Evolutionary conservation across 2,329 filamentous ascomycete species (phyloP).

Genomic region (Trichophyton schoenleinii): DNA sequence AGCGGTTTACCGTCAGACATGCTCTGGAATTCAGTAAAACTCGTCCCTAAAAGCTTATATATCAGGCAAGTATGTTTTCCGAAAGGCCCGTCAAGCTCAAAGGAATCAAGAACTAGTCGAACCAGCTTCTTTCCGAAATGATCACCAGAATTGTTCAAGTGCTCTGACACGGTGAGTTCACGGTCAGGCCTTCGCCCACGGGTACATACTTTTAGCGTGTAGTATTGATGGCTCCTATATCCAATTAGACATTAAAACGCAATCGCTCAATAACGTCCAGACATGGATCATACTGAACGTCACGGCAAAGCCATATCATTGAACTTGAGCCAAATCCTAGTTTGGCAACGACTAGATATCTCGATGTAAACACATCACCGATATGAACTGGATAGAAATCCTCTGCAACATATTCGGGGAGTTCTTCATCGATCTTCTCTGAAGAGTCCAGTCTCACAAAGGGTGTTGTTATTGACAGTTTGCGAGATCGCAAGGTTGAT

Average conservation of each 20-base stretch:
- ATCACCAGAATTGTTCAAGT: neutral
- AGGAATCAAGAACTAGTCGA: conserved; percentile 12
- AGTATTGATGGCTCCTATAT: neutral
- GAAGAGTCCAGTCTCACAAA: neutral
- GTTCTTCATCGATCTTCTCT: conserved; percentile 8
- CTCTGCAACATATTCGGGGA: conserved; percentile 5
- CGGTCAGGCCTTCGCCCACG: neutral
- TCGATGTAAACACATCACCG: conserved; percentile 3
- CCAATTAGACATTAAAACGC: neutral
- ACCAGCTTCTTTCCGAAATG: conserved; percentile 8
- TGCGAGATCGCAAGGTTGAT: neutral
- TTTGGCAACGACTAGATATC: conserved; percentile 14
- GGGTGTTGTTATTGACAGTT: neutral
- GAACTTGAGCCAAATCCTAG: conserved; percentile 15
- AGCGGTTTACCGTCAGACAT: conserved; percentile 5
- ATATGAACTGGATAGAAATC: conserved; percentile 7
- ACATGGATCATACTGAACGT: conserved; percentile 4
- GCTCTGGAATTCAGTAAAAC: conserved; percentile 9
- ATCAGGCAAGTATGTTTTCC: conserved; percentile 10
- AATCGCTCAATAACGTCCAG: neutral
- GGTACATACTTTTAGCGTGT: neutral
- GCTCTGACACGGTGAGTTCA: neutral
- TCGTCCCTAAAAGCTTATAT: conserved; percentile 10
- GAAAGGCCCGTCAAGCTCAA: conserved; percentile 7
- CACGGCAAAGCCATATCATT: conserved; percentile 14